phyloP scores from a whole-genome alignment of 257 asterid genomes.

The Forsythia viridissima region DNA sequence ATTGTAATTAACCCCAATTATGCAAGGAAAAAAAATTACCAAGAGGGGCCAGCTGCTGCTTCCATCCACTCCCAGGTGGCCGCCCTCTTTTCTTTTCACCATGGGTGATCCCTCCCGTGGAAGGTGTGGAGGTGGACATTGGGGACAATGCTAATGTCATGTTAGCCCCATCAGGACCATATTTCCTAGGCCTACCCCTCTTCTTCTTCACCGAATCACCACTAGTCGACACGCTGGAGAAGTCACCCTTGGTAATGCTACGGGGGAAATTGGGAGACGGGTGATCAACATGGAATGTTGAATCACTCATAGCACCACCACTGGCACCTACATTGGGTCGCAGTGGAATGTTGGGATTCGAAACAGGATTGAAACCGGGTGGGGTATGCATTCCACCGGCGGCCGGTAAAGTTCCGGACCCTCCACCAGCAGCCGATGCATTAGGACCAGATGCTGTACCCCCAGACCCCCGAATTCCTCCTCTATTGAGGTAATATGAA shows the following conservation, averaged over 20 bases:
- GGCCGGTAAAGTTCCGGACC: constrained; percentile 27
- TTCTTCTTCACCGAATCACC: constrained; percentile 78
- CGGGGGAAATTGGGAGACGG: constrained; percentile 54
- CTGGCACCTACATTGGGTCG: constrained; percentile 52
- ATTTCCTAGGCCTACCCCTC: constrained; percentile 95
- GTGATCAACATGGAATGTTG: constrained; percentile 66
- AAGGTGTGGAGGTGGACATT: constrained; percentile 47
- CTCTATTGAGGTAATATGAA: constrained; percentile 68
- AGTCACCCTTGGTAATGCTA: constrained; percentile 38
- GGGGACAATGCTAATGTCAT: constrained; percentile 75
- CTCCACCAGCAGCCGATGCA: constrained; percentile 31
- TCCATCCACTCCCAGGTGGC: constrained; percentile 96
- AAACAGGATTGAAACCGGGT: constrained; percentile 48
- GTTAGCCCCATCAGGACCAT: constrained; percentile 81
- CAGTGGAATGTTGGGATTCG: constrained; percentile 52
- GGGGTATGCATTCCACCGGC: constrained; percentile 37
- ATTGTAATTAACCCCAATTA: not conserved
- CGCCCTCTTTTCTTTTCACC: constrained; percentile 72
- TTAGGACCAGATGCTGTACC: constrained; percentile 40
- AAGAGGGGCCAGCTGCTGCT: constrained; percentile 92
- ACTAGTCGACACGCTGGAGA: constrained; percentile 41
- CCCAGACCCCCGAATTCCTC: constrained; percentile 46
- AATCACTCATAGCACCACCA: constrained; percentile 41
- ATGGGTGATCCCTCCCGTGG: constrained; percentile 45
- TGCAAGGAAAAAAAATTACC: constrained; percentile 38